Evolutionary conservation across 306 rosid species (phyloP).

Genomic region (Citrullus amarus): DNA sequence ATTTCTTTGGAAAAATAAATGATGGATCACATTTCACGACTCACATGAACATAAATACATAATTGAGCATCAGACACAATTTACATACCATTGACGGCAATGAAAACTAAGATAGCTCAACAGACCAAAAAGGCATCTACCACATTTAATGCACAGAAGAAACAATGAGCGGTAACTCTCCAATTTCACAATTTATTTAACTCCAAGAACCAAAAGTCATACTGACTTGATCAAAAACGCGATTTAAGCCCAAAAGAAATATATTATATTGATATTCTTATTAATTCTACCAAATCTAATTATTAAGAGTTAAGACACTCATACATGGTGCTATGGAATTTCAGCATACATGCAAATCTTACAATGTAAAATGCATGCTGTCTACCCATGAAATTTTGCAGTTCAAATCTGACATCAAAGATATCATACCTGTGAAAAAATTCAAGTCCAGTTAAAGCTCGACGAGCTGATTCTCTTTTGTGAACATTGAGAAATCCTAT

Average conservation of each 20-base stretch:
- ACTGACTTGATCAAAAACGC: neutral
- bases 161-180: neutral
- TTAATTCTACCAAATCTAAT: neutral
- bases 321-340: neutral
- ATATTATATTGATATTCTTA: too few relatives aligned
- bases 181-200: neutral
- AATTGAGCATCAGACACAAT: neutral
- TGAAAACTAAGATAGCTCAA: neutral
- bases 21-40: neutral
- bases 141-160: neutral
- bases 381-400: neutral
- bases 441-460: constrained; percentile 86
- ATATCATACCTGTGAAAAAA: constrained; percentile 77
- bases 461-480: constrained; percentile 78
- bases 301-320: neutral
- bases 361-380: neutral
- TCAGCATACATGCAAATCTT: neutral
- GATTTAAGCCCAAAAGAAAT: neutral
- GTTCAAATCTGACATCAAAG: neutral
- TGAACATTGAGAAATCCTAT: constrained; percentile 88
- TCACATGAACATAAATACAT: neutral
- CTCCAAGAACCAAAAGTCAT: neutral
- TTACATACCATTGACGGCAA: neutral
- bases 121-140: neutral
- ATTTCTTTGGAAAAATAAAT: neutral